Evolutionary conservation across 2,329 filamentous ascomycete genomes (phyloP), one percentile per base, ranked within the genome.

Genomic region (Rutstroemia sp.): DNA sequence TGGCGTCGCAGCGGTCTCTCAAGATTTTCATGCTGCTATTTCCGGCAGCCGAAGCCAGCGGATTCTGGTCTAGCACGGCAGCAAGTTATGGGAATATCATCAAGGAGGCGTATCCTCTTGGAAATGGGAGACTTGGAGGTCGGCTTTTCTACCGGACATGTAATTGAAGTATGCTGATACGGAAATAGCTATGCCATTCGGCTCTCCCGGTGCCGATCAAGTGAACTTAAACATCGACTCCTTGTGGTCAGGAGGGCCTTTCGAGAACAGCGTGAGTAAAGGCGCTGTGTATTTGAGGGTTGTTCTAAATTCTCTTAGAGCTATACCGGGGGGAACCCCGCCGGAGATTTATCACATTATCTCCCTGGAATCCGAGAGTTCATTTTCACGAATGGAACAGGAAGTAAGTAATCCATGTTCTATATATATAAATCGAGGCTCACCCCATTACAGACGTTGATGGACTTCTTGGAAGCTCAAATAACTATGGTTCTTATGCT

Each of bases 381-480:
- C 59, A 78, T 79, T n/a, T 79, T 78, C 42, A 62, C 72, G 17
- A 76, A 78, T 54, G 75, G 75, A 6, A 78, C 72, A 0, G 77
- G 77, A n/a, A 73, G 73, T 68, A 67, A 12, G 53, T 64, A 60
- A 56, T 12, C 14, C 3, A n/a, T 17, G 10, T 30, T 14, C 17
- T 8, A 4, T 16, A 2, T 25, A 23, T 16, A 41, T 6, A 6
- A 48, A 41, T 45, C 2, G 42, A 56, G 27, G 17, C 27, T 30
- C 39, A 46, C 37, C 34, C 9, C 30, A 12, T 16, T 4, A 2
- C 25, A 71, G 71, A 73, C 51, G 65, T 74, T 5, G 66, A 67
- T 3, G 59, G 66, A 12, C 60, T 79, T 5, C 68, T 76, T 17
- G 74, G 74, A 12, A 67, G 69, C 6, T 62, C 67, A 6, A 63